Evolutionary conservation across 352 stramenopile species (phyloP), one percentile per base, ranked within the genome.

Genomic region (Pythium folliculosum): DNA sequence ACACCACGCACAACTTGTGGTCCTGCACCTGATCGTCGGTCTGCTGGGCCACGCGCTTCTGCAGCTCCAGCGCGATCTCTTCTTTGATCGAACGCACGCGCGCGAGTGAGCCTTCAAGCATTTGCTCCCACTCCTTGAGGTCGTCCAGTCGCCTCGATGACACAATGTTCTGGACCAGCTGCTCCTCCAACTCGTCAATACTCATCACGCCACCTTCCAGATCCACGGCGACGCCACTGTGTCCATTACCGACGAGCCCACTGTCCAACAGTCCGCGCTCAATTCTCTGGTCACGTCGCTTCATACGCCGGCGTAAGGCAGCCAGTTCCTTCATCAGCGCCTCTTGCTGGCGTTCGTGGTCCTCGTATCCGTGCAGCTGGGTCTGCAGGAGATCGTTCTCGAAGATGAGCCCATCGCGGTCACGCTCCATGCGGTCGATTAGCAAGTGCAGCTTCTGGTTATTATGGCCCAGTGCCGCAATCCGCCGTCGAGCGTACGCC

Each of bases 1-100:
- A 95, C 43, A 95, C 89, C 44, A 95, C 88, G 60, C 88, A 95
- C 16, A 93, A 80, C 70, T 94, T 95, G 62, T 92, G 80, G 65
- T 95, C 88, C 30, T 93, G 80, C 12, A 45, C 45, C 50, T 92
- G 82, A 37, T 90, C 82, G 44, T 91, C 86, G 5, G 90, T 76
- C 53, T 92, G 84, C 4, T 85, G 79, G 40, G 91, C 88, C 10
- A 95, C 68, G 35, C 81, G 83, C 65, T 92, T 84, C 61, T 94
- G 84, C 60, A 91, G 72, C 62, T 92, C 86, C 0, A 89, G 22
- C 3, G 87, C 87, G 60, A 88, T 91, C 48, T 91, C 84, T 53
- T 95, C 88, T 53, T 87, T 89, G 16, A 73, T 78, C 10, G 63
- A 76, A 13, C 86, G 83, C 21, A 91, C 81, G 6, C 75, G 77